These are phyloP conservation scores for Backusella tarrabulga DNA, from an alignment of 192 early-diverging fungal genomes.

Conservation along the genomic window DNA sequence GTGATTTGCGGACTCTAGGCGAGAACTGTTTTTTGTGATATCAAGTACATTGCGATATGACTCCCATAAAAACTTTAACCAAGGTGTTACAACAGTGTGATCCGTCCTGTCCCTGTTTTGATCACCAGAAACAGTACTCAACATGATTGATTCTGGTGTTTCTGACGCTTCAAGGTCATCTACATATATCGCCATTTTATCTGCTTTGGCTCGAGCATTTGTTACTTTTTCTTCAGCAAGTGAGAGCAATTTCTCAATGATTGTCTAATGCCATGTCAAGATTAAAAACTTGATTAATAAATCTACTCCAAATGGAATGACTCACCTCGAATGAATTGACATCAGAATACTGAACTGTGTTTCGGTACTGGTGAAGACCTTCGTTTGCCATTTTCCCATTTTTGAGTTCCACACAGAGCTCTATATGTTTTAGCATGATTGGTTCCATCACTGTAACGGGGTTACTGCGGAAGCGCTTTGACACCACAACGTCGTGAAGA, in stretches of 20 bases:
- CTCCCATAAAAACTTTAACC: conserved; percentile 99
- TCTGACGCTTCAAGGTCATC: conserved; percentile 96
- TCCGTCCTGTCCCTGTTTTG: conserved; percentile 94
- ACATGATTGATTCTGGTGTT: conserved; percentile 95
- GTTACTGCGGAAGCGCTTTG: conserved; percentile 81
- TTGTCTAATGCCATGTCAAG: conserved; percentile 43
- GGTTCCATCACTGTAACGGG: conserved; percentile 83
- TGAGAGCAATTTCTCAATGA: conserved; percentile 86
- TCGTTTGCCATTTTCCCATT: conserved; percentile 93
- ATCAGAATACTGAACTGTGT: conserved; percentile 93
- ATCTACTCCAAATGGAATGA: not conserved
- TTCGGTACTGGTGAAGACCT: conserved; percentile 96
- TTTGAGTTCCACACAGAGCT: conserved; percentile 82
- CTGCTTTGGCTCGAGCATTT: conserved; percentile 89
- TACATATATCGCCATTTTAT: conserved; percentile 82
- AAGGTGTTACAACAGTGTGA: conserved; percentile 96
- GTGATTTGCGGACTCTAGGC: conserved; percentile 94
- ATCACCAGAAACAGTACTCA: conserved; percentile 92
- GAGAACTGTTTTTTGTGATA: conserved; percentile 91
- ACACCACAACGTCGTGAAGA: conserved; percentile 90
- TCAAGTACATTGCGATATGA: conserved; percentile 95
- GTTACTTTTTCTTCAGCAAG: conserved; percentile 82
- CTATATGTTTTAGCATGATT: conserved; percentile 89
- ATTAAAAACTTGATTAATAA: not conserved
- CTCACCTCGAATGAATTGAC: conserved; percentile 82